Percentiles rank a stretch among this genome's conserved stretches.
Evolutionary conservation across 2,329 filamentous ascomycete genomes (phyloP).

Genomic region (Cytospora schulzeri): DNA sequence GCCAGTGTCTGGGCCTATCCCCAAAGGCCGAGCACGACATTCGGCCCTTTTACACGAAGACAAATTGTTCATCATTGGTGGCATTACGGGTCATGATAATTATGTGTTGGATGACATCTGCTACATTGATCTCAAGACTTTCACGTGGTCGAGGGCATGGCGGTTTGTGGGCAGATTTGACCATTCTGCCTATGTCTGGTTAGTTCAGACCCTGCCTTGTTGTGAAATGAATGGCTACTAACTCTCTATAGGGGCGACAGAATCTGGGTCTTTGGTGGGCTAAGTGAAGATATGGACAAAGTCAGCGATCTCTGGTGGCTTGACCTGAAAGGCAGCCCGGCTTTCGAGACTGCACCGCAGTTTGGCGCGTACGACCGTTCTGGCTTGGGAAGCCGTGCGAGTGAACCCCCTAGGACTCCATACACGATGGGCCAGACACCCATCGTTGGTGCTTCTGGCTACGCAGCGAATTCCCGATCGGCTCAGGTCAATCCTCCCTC

Average conservation of each 20-base stretch:
- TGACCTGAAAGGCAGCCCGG: slow-evolving; percentile 86
- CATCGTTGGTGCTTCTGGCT: slow-evolving; percentile 61
- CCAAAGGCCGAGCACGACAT: slow-evolving; percentile 88
- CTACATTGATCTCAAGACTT: slow-evolving; percentile 95
- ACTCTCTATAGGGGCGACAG: slow-evolving; percentile 62
- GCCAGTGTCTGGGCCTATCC: slow-evolving; percentile 78
- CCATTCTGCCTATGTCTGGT: slow-evolving; percentile 91
- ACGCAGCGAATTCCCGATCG: slow-evolving; percentile 68
- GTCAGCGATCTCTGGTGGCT: slow-evolving; percentile 97
- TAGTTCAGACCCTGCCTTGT: slow-evolving; percentile 19
- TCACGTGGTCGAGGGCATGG: slow-evolving; percentile 96
- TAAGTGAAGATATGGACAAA: slow-evolving; percentile 96
- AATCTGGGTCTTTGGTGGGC: slow-evolving; percentile 94
- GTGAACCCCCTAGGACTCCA: slow-evolving; percentile 53
- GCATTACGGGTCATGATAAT: slow-evolving; percentile 91
- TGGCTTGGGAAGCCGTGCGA: slow-evolving; percentile 42
- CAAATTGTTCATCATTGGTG: slow-evolving; percentile 92
- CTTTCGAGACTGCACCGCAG: slow-evolving; percentile 72
- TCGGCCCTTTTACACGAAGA: slow-evolving; percentile 94
- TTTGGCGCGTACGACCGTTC: slow-evolving; percentile 55
- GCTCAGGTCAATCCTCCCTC: slow-evolving; percentile 68
- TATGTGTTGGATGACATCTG: slow-evolving; percentile 94
- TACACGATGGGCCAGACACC: slow-evolving; percentile 54
- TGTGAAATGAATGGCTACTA: slow-evolving; percentile 5
- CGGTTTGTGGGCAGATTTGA: slow-evolving; percentile 94